Base-by-base conservation (phyloP, 2,329 filamentous ascomycete genomes). In the Remersonia thermophila region DNA sequence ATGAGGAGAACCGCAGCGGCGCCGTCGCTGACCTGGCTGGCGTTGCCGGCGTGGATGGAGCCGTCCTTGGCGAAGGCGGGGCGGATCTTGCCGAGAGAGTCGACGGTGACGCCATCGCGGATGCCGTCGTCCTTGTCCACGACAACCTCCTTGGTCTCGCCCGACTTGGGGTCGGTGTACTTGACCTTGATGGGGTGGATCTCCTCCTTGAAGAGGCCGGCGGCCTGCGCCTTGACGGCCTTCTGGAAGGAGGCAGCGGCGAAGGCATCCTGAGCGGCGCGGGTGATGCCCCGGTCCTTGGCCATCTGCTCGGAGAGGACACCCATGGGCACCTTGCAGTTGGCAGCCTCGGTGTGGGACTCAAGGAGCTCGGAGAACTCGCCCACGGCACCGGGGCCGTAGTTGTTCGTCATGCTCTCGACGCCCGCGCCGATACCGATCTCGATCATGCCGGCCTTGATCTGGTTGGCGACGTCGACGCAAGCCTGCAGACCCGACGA, bases 241-340 rank as follows among this genome's bases (percentile, higher is more conserved):
- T 94, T 96, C 49, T 86, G 79, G 70, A 93, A 96, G 28, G 85
- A 93, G 3, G 69, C 63, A n/a, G 89, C 89, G 11, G 91, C 91
- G 59, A 96, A 98, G n/a, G 75, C 74, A 57, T 98, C 91, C 62
- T 96, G 91, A 35, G 71, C 65, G 9, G 68, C 63, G 43, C 91
- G 80, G 39, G 66, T 54, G 54, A 96, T 74, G 40, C 71, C 68
- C 52, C 80, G 76, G 57, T 86, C 85, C 62, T 85, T 82, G 49
- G 89, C 91, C 89, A 96, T 95, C 54, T 89, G 62, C 63, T 98
- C 91, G 18, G 85, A 94, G 33, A 96, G 69, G 9, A 86, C 73
- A 51, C 89, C 89, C 91, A 96, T 96, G 57, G 86, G 80, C 3
- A 96, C 89, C 66, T 93, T 95, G 77, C 91, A 98, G 72, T 95